Evolutionary conservation across 2,329 filamentous ascomycete species (phyloP), one percentile per base, ranked within the genome.

Genomic region (Fusarium sp.): DNA sequence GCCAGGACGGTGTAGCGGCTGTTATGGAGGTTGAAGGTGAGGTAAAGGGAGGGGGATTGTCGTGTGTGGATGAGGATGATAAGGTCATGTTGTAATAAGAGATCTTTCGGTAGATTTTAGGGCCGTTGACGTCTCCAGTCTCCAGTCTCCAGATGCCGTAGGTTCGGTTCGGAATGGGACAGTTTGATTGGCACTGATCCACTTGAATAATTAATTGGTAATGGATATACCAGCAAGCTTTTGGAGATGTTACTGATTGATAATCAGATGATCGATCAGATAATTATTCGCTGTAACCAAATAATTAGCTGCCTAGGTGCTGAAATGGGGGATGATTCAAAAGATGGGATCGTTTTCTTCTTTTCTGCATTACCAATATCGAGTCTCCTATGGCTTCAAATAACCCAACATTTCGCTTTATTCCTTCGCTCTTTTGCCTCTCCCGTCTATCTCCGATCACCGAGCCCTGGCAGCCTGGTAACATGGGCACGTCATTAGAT

Each of bases 361-460:
- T 19, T 23, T 21, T 50, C 30, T 50, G 47, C 21, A 50, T 50
- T 11, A 38, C 16, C 44, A 25, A 16, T 44, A 47, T 30, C 9
- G 28, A 21, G 19, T 32, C 10, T n/a, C 49, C 18, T 43, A 30
- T 38, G 11, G 30, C 25, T 59, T 60, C 60, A 64, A 59, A 65
- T 75, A 67, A 19, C 30, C 46, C 47, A 69, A 47, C 43, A 69
- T 56, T 53, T 73, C 71, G 71, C 62, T 54, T 15, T 56, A 64
- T 44, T 68, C 19, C 40, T 49, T 72, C 71, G 71, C 71, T 74
- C 28, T 72, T 62, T 69, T 74, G 42, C 37, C 57, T 56, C 52
- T 30, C 54, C 56, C 56, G 71, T 49, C 67, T 74, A 72, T 53
- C 64, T 74, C 71, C 71, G 64, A 73, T 43, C 59, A 44, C 71